A percentile compares a stretch with the other conserved stretches of the same genome.
Evolutionary conservation across 2,329 filamentous ascomycete species (phyloP).

Genomic region (Sporothrix protearum): DNA sequence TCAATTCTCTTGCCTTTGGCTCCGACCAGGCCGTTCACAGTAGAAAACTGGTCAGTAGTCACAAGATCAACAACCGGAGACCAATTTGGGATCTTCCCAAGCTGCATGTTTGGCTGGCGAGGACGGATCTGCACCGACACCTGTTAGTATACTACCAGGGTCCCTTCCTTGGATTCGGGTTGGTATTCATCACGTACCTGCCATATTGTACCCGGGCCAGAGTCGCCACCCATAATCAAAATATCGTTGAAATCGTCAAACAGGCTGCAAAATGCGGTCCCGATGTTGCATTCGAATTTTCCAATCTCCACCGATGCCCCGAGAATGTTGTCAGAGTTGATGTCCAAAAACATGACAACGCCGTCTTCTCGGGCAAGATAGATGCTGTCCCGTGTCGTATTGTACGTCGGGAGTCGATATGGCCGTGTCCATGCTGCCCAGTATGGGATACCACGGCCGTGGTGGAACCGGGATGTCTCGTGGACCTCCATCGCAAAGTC

Average conservation of each 20-base stretch:
- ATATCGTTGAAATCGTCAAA: conserved; percentile 67
- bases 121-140: conserved; percentile 47
- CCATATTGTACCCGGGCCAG: conserved; percentile 73
- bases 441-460: conserved; percentile 51
- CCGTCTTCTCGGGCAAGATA: conserved; percentile 90
- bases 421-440: conserved; percentile 87
- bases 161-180: neutral
- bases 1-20: conserved; percentile 27
- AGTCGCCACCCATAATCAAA: conserved; percentile 74
- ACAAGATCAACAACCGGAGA: conserved; percentile 55
- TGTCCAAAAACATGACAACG: conserved; percentile 67
- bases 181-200: conserved; percentile 48
- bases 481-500: conserved; percentile 43
- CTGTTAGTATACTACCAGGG: neutral
- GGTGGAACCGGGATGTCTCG: conserved; percentile 44
- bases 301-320: conserved; percentile 58
- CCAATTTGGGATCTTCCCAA: conserved; percentile 64
- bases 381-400: conserved; percentile 67
- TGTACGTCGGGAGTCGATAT: conserved; percentile 60
- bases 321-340: conserved; percentile 55
- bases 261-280: conserved; percentile 76
- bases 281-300: conserved; percentile 68
- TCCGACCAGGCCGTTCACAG: conserved; percentile 31
- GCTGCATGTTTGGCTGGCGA: conserved; percentile 41
- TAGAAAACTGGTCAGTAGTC: conserved; percentile 42